Conservation (phyloP, 2,329 filamentous ascomycete genomes). For the Epichloe baconii region DNA sequence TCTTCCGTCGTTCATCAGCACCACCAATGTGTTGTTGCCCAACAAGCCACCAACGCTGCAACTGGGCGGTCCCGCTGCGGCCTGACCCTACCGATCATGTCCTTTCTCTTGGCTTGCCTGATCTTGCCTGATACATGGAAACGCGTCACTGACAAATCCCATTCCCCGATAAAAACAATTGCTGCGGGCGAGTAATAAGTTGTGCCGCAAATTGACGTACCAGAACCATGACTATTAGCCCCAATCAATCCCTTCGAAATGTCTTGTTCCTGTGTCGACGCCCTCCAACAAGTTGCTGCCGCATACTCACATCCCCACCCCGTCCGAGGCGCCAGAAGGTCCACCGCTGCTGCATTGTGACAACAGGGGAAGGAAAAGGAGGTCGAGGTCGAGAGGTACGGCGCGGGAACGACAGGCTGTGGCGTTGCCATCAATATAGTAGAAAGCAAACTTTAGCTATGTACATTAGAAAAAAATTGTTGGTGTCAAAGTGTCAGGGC, state of each 20-base stretch:
- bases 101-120: too few relatives aligned
- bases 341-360: background rate
- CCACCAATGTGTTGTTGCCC: constrained; percentile 4
- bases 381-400: background rate
- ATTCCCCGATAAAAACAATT: background rate
- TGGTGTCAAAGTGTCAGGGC: too few relatives aligned
- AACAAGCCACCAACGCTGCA: constrained; percentile 6
- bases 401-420: too few relatives aligned
- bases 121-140: too few relatives aligned
- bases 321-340: background rate
- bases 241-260: too few relatives aligned
- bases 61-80: background rate
- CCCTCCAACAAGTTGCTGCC: too few relatives aligned
- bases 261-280: too few relatives aligned
- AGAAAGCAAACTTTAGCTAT: background rate
- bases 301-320: background rate
- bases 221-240: too few relatives aligned
- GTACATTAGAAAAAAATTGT: too few relatives aligned
- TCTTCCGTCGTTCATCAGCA: constrained; percentile 9
- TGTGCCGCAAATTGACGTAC: too few relatives aligned
- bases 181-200: background rate
- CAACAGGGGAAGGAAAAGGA: background rate
- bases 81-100: too few relatives aligned
- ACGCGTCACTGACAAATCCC: too few relatives aligned
- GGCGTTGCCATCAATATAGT: background rate